These are phyloP conservation scores for Eimeria maxima DNA, from an alignment of 169 alveolate species.

Conservation along the genomic window DNA sequence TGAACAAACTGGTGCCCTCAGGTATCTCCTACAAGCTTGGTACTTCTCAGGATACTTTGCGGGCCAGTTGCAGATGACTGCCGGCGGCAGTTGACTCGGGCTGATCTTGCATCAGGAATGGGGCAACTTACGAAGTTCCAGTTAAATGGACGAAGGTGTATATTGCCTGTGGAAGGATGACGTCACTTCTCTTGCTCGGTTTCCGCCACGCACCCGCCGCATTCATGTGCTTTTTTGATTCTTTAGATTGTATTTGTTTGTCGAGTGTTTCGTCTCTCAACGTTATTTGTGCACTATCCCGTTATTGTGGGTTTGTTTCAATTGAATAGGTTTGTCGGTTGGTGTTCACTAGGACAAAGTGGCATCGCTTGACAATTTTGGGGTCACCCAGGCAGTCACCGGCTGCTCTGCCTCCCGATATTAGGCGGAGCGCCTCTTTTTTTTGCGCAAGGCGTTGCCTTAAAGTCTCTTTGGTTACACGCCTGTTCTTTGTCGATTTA, in stretches of 20 bases:
- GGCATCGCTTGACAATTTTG: background rate
- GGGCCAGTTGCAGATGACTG: constrained; percentile 85
- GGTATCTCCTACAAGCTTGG: constrained; percentile 51
- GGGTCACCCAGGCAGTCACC: background rate
- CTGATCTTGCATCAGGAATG: constrained; percentile 92
- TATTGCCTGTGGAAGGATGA: background rate
- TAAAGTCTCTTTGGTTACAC: background rate
- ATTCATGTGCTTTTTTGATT: background rate
- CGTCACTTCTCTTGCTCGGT: background rate
- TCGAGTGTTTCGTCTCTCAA: background rate
- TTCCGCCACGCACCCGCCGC: background rate
- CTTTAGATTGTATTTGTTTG: background rate
- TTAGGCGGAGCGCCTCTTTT: background rate
- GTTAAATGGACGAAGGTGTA: background rate
- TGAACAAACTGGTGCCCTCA: background rate
- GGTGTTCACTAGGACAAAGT: background rate
- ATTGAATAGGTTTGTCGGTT: background rate
- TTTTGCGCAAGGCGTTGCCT: background rate
- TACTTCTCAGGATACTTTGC: constrained; percentile 54
- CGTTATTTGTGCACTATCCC: background rate
- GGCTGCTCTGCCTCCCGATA: background rate
- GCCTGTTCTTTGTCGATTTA: background rate
- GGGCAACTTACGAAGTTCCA: background rate
- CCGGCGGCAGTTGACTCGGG: constrained; percentile 92
- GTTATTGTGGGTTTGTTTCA: background rate